Evolutionary conservation across 2,329 filamentous ascomycete species (phyloP).

Genomic region (Alternaria postmessia): DNA sequence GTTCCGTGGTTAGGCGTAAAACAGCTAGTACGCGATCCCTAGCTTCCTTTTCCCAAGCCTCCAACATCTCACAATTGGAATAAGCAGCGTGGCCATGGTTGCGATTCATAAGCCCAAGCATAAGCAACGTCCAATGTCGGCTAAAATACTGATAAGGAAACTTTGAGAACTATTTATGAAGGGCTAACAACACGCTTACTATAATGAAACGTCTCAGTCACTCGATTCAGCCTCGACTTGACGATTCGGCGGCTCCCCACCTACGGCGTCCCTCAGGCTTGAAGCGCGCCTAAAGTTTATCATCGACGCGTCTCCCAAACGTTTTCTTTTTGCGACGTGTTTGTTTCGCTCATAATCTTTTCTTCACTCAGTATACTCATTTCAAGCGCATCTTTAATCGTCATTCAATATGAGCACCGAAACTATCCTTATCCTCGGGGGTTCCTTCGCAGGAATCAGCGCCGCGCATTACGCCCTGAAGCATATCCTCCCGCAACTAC

Average conservation of each 20-base stretch:
- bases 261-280: conserved; percentile 16
- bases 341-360: conserved; percentile 10
- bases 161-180: conserved; percentile 7
- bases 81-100: not conserved
- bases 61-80: conserved; percentile 2
- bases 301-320: conserved; percentile 16
- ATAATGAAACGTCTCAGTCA: conserved; percentile 2
- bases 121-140: conserved; percentile 2
- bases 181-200: not conserved
- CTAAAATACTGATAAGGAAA: not conserved
- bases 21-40: conserved; percentile 7
- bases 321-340: conserved; percentile 13
- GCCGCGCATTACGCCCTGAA: conserved; percentile 49
- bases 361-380: conserved; percentile 14
- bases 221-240: conserved; percentile 12
- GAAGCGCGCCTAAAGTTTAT: conserved; percentile 22
- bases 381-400: not conserved
- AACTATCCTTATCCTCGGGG: conserved; percentile 49
- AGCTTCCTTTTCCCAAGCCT: conserved; percentile 5
- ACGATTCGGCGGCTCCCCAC: conserved; percentile 26
- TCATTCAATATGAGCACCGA: conserved; percentile 41
- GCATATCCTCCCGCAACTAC: conserved; percentile 46
- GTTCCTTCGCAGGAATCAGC: conserved; percentile 47
- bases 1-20: conserved; percentile 7
- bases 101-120: conserved; percentile 12